Evolutionary conservation across 768 basidiomycete species (phyloP), one percentile per base, ranked within the genome.

Genomic region (Calocybe gangraenosa): DNA sequence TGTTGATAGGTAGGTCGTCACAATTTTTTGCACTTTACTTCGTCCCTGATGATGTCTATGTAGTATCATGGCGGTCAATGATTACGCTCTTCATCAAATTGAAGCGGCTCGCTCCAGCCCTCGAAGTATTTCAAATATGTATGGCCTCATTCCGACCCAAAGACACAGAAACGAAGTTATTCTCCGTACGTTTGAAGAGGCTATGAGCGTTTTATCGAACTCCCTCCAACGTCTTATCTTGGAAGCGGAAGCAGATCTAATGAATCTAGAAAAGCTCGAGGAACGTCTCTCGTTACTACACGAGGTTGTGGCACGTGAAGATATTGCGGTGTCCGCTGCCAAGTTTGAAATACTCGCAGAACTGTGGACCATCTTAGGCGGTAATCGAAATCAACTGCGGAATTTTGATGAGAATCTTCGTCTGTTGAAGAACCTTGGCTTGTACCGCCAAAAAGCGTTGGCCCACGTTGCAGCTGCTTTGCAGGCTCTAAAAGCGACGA

Each of bases 41-140:
- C 47, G 17, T 49, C 7, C 34, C 44, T 46, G 30, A 28, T 28
- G 25, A 44, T 28, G 32, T 37, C 37, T 20, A 28, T 57, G 9
- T 44, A 89, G 85, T 36, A 79, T 89, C 53, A 73, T 86, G 64
- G 84, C 87, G 0, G 70, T 87, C 40, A 90, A 87, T 49, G 81
- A 81, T 44, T 80, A 84, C 53, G 88, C 84, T 1, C 66, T 87
- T 40, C 65, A 69, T 8, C 68, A 73, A 7, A 87, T 90, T 28
- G 71, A 70, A 54, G 58, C 54, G 8, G 69, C 70, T 8, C 65
- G 65, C 11, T 48, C 70, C 40, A 68, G 58, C 50, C 65, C 65
- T 31, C 58, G 61, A 3, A 58, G 64, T 3, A 55, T 55, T 6
- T 60, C 59, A 44, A 59, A 63, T 7, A 42, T 76, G 19, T 56